Evolutionary conservation across 306 rosid species (phyloP), one percentile per base, ranked within the genome.

Genomic region (Oxytropis ochrocephala): DNA sequence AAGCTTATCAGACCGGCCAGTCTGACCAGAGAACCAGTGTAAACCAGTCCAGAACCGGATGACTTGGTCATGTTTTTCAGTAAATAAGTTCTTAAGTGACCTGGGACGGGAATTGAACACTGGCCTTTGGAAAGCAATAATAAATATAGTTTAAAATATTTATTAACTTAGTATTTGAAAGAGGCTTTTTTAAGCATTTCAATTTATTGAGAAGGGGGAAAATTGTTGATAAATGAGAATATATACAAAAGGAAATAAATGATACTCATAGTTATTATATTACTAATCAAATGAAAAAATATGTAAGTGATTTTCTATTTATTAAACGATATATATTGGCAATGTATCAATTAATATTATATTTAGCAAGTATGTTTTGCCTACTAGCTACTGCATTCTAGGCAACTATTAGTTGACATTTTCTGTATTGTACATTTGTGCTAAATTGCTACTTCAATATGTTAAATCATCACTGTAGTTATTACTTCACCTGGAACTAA

Each of bases 401-500:
- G 61, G 61, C 24, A 53, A 53, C 36, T 24, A 11, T 24, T 6
- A 21, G 48, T 46, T 70, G 43, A 24, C 32, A 58, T 64, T 50
- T 67, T 24, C 60, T 72, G 21, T 16, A 24, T 11, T 53, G 4
- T 54, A 54, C 14, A 54, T 9, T 78, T 74, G 54, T 32, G 3
- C 48, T 63, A 41, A 67, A 48, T 62, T 47, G 57, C 58, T 69
- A 32, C 35, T 36, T 32, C 6, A 35, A 64, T 43, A 24, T 69
- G 8, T 64, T 79, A 49, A 39, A 74, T 58, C 33, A 52, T 58
- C 58, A 60, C 5, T 47, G 38, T 69, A 41, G 67, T 74, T 55
- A 52, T 74, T 43, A 58, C 54, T 67, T 60, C 7, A 42, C 42
- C 16, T 49, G 78, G 38, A 58, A 57, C 47, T 77, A 41, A 72